Base-by-base conservation (phyloP, 1,284 basidiomycete species). In the Apiotrichum mycotoxinovorans region DNA sequence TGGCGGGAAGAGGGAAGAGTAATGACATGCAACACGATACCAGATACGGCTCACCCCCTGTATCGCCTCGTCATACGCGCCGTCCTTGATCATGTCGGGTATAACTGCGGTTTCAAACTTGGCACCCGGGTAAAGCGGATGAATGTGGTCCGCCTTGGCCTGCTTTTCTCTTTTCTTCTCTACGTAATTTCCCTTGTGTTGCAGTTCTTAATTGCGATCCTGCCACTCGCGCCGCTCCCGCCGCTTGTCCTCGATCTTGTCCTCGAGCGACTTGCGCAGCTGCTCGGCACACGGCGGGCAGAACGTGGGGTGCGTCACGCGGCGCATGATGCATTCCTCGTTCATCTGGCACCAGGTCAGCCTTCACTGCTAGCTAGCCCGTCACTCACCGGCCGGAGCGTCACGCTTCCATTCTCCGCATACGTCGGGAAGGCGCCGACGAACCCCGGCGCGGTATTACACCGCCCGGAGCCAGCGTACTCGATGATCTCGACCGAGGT, bases 321-420 rank as follows among this genome's bases (percentile, higher is more conserved):
- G 79, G 30, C 89, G 85, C 89, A 92, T 91, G 52, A 91, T 82
- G 68, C 89, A 91, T 67, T 84, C 86, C 65, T 89, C 86, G 66
- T 91, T 89, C 3, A 88, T 91, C 37, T 75, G 52, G n/a, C n/a
- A n/a, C n/a, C n/a, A n/a, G n/a, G n/a, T n/a, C n/a, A n/a, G n/a
- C 17, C 25, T 18, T 18, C 26, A 44, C 23, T 44, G 33, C 23
- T n/a, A n/a, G n/a, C n/a, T n/a, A n/a, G 7, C 7, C 30, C 7
- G 30, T 7, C 30, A 66, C 69, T 58, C 30, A 72, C 69, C 12
- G 75, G 75, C 30, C 75, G 58, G 3, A 77, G 62, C 8, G 70
- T 72, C 26, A 73, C 53, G 2, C 41, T 48, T 4, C 73, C 71
- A 38, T 71, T 56, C 23, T 66, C 62, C 2, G 59, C 56, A 52